phyloP scores from a whole-genome alignment of 352 stramenopile species.

The Pythium aristosporum region DNA sequence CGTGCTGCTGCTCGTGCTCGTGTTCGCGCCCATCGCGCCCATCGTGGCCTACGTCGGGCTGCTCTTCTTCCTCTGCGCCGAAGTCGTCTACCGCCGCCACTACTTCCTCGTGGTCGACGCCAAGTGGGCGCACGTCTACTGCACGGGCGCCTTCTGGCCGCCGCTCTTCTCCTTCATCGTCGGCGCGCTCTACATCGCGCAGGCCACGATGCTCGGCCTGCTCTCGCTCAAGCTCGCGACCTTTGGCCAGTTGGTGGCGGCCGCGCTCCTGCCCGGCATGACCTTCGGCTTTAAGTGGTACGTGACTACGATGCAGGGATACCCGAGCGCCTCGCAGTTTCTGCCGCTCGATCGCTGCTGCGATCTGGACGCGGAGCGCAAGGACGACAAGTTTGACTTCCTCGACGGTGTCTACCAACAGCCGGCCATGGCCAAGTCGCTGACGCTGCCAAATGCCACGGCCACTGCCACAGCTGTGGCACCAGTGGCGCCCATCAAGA shows the following conservation, averaged over 20 bases:
- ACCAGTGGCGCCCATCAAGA: not conserved
- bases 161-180: slow-evolving; percentile 70
- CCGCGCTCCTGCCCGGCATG: slow-evolving; percentile 42
- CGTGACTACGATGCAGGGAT: slow-evolving; percentile 46
- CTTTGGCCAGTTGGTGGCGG: slow-evolving; percentile 40
- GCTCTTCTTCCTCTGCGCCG: slow-evolving; percentile 68
- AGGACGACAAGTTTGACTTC: slow-evolving; percentile 54
- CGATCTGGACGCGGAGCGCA: slow-evolving; percentile 57
- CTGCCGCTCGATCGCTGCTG: slow-evolving; percentile 66
- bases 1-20: slow-evolving; percentile 70
- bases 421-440: slow-evolving; percentile 51
- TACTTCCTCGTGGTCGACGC: slow-evolving; percentile 68
- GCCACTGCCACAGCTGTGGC: slow-evolving; percentile 10
- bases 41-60: slow-evolving; percentile 57
- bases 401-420: slow-evolving; percentile 70
- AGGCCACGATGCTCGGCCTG: slow-evolving; percentile 64
- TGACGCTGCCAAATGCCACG: slow-evolving; percentile 14
- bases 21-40: slow-evolving; percentile 73
- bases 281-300: slow-evolving; percentile 72
- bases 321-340: slow-evolving; percentile 46
- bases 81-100: slow-evolving; percentile 69
- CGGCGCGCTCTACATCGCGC: slow-evolving; percentile 54
- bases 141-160: slow-evolving; percentile 65
- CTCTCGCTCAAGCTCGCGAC: slow-evolving; percentile 65
- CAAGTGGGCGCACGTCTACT: slow-evolving; percentile 55